Evolutionary conservation across 2,329 filamentous ascomycete species (phyloP), one percentile per base, ranked within the genome.

Genomic region (Stenocarpella maydis): DNA sequence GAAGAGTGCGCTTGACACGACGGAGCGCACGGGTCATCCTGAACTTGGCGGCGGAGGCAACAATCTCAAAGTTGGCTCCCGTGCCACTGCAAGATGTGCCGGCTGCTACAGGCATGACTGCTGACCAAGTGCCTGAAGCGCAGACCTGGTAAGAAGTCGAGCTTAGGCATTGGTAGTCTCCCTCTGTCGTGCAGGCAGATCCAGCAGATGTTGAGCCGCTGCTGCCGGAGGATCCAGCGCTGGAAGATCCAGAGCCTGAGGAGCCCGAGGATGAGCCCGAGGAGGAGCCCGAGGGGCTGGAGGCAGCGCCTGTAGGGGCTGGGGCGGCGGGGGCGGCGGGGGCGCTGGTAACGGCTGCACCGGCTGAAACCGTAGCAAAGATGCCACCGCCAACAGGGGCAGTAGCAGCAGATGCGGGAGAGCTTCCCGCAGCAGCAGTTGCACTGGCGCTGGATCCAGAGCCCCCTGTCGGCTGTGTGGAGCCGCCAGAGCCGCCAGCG

Each of bases 91-190:
- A 88, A 41, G 75, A 72, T 53, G 83, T 86, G 67, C 86, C 86
- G 0, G 76, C 69, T 0, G 85, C 80, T 76, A 87, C 78, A 6
- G 76, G 65, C 75, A 82, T 79, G 61, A 77, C 67, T 4, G 72
- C 72, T 1, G 83, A 80, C 85, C 85, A 87, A 28, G 75, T 55
- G 28, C 85, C 85, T 65, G 78, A 82, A 28, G 84, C 85, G 73
- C 86, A 88, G 69, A 82, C 84, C 78, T 87, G 85, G 81, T 85
- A 87, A 21, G 79, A 77, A n/a, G 71, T 74, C 68, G 84, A 84
- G 31, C 74, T 78, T 63, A 86, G 76, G 76, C 86, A 87, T 78
- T 84, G 83, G 82, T 83, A 87, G 21, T 74, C 68, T 66, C 86
- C 86, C 72, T 87, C 85, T 19, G 77, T 67, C 54, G 76, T 77